Evolutionary conservation across 192 early-diverging fungal species (phyloP), one percentile per base, ranked within the genome.

Genomic region (Coemansia sp.): DNA sequence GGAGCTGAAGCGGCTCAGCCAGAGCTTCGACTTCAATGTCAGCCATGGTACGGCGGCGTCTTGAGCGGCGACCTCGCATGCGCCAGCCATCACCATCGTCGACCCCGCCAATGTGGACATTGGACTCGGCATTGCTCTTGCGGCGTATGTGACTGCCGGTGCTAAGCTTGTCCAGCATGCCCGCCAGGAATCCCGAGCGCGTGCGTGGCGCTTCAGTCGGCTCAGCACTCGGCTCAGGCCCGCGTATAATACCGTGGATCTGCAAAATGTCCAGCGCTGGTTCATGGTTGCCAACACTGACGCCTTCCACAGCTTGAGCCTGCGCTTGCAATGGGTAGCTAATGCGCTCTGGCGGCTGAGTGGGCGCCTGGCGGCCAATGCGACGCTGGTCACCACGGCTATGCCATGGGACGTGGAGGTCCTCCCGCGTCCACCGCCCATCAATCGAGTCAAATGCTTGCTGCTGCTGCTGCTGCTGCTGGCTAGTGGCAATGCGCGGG

Each of bases 141-240:
- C 64, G 63, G 5, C 77, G 63, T 2, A 37, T 26, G 42, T 76
- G 60, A 70, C 61, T 62, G 30, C 61, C 38, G 17, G 16, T 17
- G 21, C 42, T 30, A 6, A 82, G 65, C 26, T 21, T 67, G 61
- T 57, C 64, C 39, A 77, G 26, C 10, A 82, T 38, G 10, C 72
- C 80, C 1, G 70, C 52, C 33, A 82, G 50, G 39, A 74, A 74
- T 3, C 80, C 72, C 9, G 60, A 35, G 11, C 60, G 69, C 13
- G 60, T 52, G 26, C 16, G 33, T 63, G 61, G 38, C 10, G 30
- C 14, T 5, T 49, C 40, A 37, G 26, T 16, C n/a, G 47, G 61
- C 47, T 49, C 47, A 49, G 19, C n/a, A 7, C 8, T 7, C 6
- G 46, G 32, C 17, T 43, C 42, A 16, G 42, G 42, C 16, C 42